Base-by-base conservation (phyloP, 2,329 filamentous ascomycete species). In the Penicillium sp. region DNA sequence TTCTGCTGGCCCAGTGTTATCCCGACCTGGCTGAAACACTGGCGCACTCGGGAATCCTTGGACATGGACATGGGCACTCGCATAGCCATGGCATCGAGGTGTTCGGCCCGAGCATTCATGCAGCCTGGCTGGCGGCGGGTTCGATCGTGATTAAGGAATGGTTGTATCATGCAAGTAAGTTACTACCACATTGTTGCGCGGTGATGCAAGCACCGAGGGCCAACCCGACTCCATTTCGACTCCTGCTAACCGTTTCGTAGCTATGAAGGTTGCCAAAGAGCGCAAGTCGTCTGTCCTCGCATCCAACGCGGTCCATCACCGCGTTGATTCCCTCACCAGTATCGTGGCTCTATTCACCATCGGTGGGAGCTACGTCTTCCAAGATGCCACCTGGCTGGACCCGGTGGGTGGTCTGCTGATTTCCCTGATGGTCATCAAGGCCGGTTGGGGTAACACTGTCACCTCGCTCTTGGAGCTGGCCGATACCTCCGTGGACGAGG, bases 101-200 rank as follows among this genome's bases (percentile, higher is more conserved):
- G 58, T 79, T 85, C 38, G 86, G 88, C 1, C 95, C 95, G 0
- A 96, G 92, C 76, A 85, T 99, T 67, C 93, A 98, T 75, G 95
- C 95, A 25, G 94, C 92, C 7, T 99, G 95, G 95, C 81, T 99
- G 61, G 94, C 95, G 38, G 90, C 87, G 43, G 94, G 92, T 22
- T 97, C 92, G 1, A 95, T 99, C 59, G 78, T 92, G 28, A 82
- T 98, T 71, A 99, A 99, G 79, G 95, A 99, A 78, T 99, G 93
- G 92, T 82, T 99, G 28, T 99, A 98, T 75, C 89, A 90, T 81
- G 92, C 94, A 65, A 99, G 94, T 95, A 87, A 83, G 91, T 86
- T 43, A n/a, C 10, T 11, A 11, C 14, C 52, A 22, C 25, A 40
- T 30, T 19, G 19, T 42, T 43, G 30, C 16, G 8, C 40, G 48